Percentiles rank a stretch among this genome's conserved stretches.
These are phyloP conservation scores for Scedosporium minutisporum DNA, from an alignment of 2,329 filamentous ascomycete genomes.

Conservation along the genomic window DNA sequence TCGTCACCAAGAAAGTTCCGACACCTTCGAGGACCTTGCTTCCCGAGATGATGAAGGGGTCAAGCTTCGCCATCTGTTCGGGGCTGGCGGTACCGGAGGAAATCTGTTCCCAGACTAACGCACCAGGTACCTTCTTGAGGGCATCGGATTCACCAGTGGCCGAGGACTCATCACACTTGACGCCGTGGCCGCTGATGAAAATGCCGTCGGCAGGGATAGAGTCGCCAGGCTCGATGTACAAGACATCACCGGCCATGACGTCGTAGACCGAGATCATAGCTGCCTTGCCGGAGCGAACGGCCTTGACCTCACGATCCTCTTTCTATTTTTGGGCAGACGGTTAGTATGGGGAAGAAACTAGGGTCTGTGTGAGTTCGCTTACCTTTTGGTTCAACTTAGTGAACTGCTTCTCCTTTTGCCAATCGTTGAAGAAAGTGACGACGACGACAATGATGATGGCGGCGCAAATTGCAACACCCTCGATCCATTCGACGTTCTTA, in stretches of 20 bases:
- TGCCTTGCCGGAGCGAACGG: slow-evolving; percentile 55
- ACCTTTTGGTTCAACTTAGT: slow-evolving; percentile 46
- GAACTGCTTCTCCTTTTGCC: slow-evolving; percentile 58
- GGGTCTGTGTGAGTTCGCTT: not conserved
- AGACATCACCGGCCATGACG: slow-evolving; percentile 58
- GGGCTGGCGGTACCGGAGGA: slow-evolving; percentile 18
- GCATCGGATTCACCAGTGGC: slow-evolving; percentile 65
- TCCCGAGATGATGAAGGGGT: slow-evolving; percentile 55
- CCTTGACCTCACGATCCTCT: slow-evolving; percentile 55
- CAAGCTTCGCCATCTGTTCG: slow-evolving; percentile 32
- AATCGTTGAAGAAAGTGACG: slow-evolving; percentile 55
- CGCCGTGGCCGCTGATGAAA: slow-evolving; percentile 43
- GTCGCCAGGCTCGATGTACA: slow-evolving; percentile 60
- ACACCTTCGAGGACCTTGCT: slow-evolving; percentile 42
- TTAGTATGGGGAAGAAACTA: not conserved
- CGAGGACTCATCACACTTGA: slow-evolving; percentile 62
- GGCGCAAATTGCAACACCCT: slow-evolving; percentile 11
- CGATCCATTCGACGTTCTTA: slow-evolving; percentile 28
- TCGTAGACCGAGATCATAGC: slow-evolving; percentile 57
- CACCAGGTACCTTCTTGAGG: slow-evolving; percentile 54
- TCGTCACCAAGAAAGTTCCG: slow-evolving; percentile 43
- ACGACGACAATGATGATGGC: slow-evolving; percentile 28
- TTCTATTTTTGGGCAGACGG: slow-evolving; percentile 16
- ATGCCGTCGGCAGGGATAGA: slow-evolving; percentile 62
- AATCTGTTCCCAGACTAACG: slow-evolving; percentile 47